Evolutionary conservation across 2,329 filamentous ascomycete genomes (phyloP), one percentile per base, ranked within the genome.

Genomic region (Sarocladium kiliense): DNA sequence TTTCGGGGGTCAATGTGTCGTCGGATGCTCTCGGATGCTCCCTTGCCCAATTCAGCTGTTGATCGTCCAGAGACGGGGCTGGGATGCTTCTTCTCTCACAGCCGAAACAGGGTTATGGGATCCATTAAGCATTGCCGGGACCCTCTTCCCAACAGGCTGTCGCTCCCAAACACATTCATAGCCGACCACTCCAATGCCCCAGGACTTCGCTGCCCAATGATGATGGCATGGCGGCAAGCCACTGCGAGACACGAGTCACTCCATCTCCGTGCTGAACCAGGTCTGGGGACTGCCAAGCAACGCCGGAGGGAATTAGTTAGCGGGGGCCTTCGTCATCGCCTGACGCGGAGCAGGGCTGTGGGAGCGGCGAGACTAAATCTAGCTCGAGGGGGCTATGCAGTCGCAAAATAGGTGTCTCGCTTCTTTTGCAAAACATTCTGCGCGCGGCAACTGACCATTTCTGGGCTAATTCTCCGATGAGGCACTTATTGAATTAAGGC

Each of bases 261-360:
- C 12, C 41, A 21, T 45, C 41, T 18, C 41, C 47, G 30, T 27
- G 27, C 47, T 19, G 47, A 21, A 23, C 30, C 47, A 51, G 30
- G n/a, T 51, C 44, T 51, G n/a, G 26, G 12, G 27, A 34, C 7
- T 51, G 47, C 47, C 47, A 51, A 51, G 47, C 27, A 32, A 19
- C 44, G 44, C 44, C 44, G 26, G 23, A 21, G 26, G 27, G 18
- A 5, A 27, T 51, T 51, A 36, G 27, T 18, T 11, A n/a, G 47
- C 27, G 27, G 47, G 47, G 47, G 12, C 27, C 26, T 36, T 51
- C 47, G 47, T 51, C 26, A 51, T 51, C 47, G 47, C 47, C 47
- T 51, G 47, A 51, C 47, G 47, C 27, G 47, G 47, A 51, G 47
- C 47, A 36, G 26, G 47, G 47, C 47, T 51, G 47, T 51, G 47